Conservation (phyloP, 2,329 filamentous ascomycete genomes). For the Pseudocercospora fijiensis region DNA sequence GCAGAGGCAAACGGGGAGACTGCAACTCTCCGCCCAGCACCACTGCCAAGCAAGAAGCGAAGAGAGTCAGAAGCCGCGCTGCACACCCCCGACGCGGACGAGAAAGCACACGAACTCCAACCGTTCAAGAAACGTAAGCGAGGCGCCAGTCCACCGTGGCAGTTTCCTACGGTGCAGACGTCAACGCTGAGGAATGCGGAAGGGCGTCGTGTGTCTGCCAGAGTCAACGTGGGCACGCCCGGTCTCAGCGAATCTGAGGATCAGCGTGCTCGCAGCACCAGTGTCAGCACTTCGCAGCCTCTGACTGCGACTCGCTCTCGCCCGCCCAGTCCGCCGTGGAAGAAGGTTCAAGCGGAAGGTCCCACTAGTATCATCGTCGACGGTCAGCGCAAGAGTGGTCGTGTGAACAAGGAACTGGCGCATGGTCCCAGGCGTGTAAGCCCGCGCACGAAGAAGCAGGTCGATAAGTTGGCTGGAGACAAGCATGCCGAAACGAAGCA, state of each 20-base stretch:
- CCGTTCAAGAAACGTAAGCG: constrained; percentile 63
- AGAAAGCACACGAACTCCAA: constrained; percentile 14
- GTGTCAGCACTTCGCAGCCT: constrained; percentile 25
- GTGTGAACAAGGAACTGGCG: constrained; percentile 48
- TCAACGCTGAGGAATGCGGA: constrained; percentile 36
- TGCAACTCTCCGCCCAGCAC: constrained; percentile 29
- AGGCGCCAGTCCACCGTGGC: constrained; percentile 35
- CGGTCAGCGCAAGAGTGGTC: constrained; percentile 61
- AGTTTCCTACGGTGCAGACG: constrained; percentile 34
- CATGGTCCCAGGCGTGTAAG: constrained; percentile 33
- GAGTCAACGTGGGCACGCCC: constrained; percentile 31
- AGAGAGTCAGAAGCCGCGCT: constrained; percentile 31
- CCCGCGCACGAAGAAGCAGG: constrained; percentile 35
- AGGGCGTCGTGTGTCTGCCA: constrained; percentile 37
- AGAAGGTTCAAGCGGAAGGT: constrained; percentile 77
- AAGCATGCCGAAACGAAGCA: constrained; percentile 26
- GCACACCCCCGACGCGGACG: constrained; percentile 16
- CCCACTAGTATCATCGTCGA: constrained; percentile 76
- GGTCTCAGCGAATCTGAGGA: constrained; percentile 29
- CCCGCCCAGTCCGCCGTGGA: constrained; percentile 86
- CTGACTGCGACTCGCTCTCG: constrained; percentile 39
- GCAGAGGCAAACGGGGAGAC: constrained; percentile 11
- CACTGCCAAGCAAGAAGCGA: constrained; percentile 33
- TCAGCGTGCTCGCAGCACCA: constrained; percentile 26
- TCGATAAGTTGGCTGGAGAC: constrained; percentile 27